These are phyloP conservation scores for Citrus inodora DNA, from an alignment of 345 rosid species.

Conservation along the genomic window DNA sequence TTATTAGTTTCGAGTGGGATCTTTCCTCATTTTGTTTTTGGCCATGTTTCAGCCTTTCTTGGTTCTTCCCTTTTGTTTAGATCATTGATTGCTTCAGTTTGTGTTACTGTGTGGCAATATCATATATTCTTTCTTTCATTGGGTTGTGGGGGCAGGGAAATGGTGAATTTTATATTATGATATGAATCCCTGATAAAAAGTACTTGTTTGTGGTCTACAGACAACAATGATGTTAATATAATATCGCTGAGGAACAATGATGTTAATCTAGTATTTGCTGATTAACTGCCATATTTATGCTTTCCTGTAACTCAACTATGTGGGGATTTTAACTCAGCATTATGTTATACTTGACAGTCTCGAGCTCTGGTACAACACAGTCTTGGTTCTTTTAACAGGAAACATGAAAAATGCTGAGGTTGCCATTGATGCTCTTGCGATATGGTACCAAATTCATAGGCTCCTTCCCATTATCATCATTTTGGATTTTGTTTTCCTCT, in stretches of 20 bases:
- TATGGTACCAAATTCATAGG: conserved; percentile 44
- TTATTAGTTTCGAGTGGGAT: not conserved
- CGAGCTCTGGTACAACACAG: conserved; percentile 84
- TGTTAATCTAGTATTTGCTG: not conserved
- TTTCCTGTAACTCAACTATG: not conserved
- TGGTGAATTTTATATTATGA: too few relatives aligned
- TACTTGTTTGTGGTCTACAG: not conserved
- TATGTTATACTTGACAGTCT: conserved; percentile 38
- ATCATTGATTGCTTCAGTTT: not conserved
- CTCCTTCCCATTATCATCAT: not conserved
- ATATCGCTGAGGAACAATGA: not conserved
- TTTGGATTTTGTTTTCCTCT: not conserved
- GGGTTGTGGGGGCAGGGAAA: too few relatives aligned
- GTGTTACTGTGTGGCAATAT: not conserved
- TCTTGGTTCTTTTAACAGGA: conserved; percentile 67
- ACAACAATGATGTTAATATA: not conserved
- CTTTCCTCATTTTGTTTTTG: not conserved
- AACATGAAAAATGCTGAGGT: conserved; percentile 62
- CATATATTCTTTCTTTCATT: too few relatives aligned
- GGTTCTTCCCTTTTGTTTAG: not conserved
- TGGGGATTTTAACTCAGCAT: not conserved
- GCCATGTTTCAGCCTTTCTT: not conserved
- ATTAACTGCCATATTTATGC: not conserved
- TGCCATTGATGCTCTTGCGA: conserved; percentile 74
- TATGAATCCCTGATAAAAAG: not conserved